Evolutionary conservation across 1,284 basidiomycete genomes (phyloP).

Genomic region (Salmacisia buchloeana): DNA sequence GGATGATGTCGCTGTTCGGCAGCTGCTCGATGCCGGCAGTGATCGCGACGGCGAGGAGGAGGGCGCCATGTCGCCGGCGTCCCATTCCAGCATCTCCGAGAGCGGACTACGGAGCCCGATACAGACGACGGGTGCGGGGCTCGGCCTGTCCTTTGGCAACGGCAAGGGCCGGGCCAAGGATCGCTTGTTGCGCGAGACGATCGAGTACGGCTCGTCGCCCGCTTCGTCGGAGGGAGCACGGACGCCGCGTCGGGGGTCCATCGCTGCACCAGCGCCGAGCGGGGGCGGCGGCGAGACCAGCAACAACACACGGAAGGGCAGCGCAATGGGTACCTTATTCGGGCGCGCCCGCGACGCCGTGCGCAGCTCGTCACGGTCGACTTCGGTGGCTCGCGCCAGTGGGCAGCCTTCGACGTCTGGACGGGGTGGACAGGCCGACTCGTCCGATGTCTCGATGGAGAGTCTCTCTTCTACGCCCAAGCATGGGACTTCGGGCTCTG

Average conservation of each 20-base stretch:
- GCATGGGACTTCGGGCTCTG: background rate
- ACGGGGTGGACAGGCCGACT: background rate
- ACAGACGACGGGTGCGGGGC: background rate
- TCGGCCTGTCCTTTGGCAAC: background rate
- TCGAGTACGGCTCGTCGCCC: background rate
- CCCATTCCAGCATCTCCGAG: too few species aligned
- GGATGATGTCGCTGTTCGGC: conserved; percentile 15
- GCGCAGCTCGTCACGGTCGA: background rate
- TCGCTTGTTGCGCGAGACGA: background rate
- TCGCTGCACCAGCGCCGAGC: background rate
- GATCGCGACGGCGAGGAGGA: too few species aligned
- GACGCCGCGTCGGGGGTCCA: background rate
- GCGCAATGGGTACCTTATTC: too few species aligned
- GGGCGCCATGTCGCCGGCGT: too few species aligned
- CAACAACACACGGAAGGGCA: too few species aligned
- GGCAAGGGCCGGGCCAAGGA: background rate
- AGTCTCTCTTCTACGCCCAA: background rate
- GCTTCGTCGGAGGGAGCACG: background rate
- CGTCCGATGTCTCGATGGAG: background rate
- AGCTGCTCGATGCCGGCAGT: background rate
- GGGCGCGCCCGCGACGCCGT: background rate
- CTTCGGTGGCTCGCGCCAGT: background rate
- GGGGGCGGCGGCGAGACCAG: too few species aligned
- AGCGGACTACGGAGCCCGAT: too few species aligned
- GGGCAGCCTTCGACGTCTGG: background rate